These are phyloP conservation scores for Sechiopsis laciniata DNA, from an alignment of 306 rosid species.

Conservation along the genomic window DNA sequence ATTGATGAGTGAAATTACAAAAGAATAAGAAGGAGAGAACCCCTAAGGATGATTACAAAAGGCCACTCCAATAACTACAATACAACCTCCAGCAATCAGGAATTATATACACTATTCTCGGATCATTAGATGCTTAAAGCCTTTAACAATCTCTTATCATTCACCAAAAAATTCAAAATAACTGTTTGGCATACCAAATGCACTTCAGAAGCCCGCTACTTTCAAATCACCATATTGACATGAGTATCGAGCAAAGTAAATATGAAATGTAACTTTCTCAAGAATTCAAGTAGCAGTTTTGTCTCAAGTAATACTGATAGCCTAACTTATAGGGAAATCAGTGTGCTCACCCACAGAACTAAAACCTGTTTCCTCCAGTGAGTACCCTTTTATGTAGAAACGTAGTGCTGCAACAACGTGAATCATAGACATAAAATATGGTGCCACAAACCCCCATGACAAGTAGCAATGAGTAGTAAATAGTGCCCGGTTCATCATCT, in stretches of 20 bases:
- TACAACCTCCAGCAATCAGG: no score
- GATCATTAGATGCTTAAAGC: no score
- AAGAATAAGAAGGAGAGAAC: no score
- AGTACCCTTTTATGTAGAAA: conserved; percentile 42
- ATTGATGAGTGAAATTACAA: no score
- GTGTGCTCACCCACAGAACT: conserved; percentile 66
- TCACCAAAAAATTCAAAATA: not conserved
- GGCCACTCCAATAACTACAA: no score
- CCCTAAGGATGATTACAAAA: no score
- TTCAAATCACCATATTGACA: not conserved
- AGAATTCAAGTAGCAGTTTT: not conserved
- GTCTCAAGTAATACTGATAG: conserved; percentile 28
- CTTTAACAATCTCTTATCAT: not conserved
- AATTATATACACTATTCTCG: no score
- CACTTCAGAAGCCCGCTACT: not conserved
- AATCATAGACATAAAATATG: conserved; percentile 63
- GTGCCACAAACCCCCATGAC: conserved; percentile 93
- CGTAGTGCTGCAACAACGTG: conserved; percentile 67
- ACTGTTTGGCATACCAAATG: not conserved
- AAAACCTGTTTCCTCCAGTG: conserved; percentile 48
- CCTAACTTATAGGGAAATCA: conserved; percentile 37
- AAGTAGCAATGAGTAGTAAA: conserved; percentile 71
- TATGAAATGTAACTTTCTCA: not conserved
- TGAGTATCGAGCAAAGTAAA: conserved; percentile 8
- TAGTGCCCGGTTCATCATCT: conserved; percentile 90